Evolutionary conservation across 176 grass and related monocot species (phyloP).

Genomic region (Aegilops tauschii): DNA sequence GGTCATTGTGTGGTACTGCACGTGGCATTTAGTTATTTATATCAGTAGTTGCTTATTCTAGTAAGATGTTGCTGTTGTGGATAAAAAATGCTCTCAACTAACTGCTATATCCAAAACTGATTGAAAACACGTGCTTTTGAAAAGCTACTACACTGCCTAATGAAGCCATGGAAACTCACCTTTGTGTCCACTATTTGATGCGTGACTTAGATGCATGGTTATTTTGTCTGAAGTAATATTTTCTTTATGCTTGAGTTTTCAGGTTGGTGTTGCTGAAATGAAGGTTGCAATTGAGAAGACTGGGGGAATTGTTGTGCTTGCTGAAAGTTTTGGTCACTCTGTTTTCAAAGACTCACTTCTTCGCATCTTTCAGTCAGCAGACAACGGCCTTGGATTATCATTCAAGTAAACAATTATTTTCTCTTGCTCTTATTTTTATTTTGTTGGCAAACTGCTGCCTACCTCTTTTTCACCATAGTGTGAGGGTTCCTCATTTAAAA

Average conservation of each 20-base stretch:
- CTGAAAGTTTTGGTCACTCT: conserved; percentile 96
- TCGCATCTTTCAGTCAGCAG: conserved; percentile 70
- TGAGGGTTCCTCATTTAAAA: not conserved
- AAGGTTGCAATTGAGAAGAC: conserved; percentile 95
- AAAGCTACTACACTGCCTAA: not conserved
- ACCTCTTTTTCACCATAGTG: conserved; percentile 8
- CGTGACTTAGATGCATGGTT: not conserved
- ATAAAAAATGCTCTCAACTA: not conserved
- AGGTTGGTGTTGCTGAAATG: conserved; percentile 93
- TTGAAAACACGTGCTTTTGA: not conserved
- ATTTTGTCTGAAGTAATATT: conserved; percentile 28
- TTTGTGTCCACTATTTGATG: not conserved
- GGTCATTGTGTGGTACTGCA: not conserved
- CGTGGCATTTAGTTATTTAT: not conserved
- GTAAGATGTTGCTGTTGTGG: not conserved
- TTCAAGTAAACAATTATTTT: conserved; percentile 71
- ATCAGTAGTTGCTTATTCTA: not conserved
- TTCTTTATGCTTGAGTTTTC: conserved; percentile 31
- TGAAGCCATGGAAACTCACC: not conserved
- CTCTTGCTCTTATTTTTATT: not conserved
- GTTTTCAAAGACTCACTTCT: conserved; percentile 94
- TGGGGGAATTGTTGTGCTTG: conserved; percentile 87
- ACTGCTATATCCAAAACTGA: not conserved
- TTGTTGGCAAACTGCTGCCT: not conserved
- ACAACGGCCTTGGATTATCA: conserved; percentile 79